phyloP scores from a whole-genome alignment of 768 basidiomycete species.

The Termitomyces bulborhizus region DNA sequence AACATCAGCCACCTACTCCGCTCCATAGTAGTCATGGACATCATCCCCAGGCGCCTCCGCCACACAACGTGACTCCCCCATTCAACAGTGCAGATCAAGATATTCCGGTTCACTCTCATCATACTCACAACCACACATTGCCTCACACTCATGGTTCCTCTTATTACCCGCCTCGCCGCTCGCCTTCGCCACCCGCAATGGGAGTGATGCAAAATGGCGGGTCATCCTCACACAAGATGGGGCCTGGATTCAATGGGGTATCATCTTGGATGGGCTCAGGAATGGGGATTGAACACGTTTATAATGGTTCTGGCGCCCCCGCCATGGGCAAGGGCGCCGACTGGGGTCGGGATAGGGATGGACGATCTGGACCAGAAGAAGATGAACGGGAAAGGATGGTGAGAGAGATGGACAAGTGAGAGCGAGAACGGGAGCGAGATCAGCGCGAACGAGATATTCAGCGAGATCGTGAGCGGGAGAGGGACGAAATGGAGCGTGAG shows the following conservation, averaged over 20 bases:
- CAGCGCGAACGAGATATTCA: conserved; percentile 20
- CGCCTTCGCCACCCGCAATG: conserved; percentile 26
- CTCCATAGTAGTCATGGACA: conserved; percentile 2
- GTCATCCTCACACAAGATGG: conserved; percentile 17
- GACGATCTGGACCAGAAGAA: conserved; percentile 13
- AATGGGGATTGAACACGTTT: conserved; percentile 21
- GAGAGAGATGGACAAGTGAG: conserved; percentile 25
- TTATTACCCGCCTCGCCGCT: conserved; percentile 20
- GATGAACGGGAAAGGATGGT: conserved; percentile 21
- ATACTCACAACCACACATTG: conserved; percentile 6
- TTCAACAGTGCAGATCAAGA: conserved; percentile 11
- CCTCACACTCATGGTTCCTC: conserved; percentile 7
- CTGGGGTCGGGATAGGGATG: conserved; percentile 14
- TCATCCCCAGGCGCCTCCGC: conserved; percentile 5
- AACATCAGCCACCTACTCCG: conserved; percentile 8
- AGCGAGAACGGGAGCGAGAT: background rate
- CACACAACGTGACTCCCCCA: conserved; percentile 18
- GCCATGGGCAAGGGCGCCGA: conserved; percentile 13
- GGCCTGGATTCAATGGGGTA: conserved; percentile 18
- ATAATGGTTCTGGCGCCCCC: conserved; percentile 10
- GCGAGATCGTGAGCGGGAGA: conserved; percentile 19
- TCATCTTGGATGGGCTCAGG: conserved; percentile 27
- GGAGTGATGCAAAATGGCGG: conserved; percentile 21
- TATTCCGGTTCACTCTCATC: conserved; percentile 6
- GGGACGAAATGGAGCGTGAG: conserved; percentile 13